Evolutionary conservation across 1,139 yeast species (phyloP), one percentile per base, ranked within the genome.

Genomic region (Pichia sp.): DNA sequence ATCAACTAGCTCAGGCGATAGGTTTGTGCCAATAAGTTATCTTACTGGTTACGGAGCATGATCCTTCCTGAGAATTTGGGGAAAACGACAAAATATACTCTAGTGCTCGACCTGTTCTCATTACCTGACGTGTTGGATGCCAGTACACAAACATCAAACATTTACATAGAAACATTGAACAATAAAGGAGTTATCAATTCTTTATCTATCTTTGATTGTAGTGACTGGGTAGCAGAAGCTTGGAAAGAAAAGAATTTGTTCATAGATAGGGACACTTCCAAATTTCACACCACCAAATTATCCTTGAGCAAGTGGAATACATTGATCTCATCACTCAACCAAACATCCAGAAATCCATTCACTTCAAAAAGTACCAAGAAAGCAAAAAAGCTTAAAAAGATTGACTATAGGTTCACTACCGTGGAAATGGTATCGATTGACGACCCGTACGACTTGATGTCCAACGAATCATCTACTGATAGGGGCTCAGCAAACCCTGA

Each of bases 331-430:
- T 25, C 27, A 30, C 21, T 15, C 17, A 11, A 17, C 24, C 13
- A 36, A 31, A 34, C 22, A 9, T 16, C 13, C 4, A 26, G 6
- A 12, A 12, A 15, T 12, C 12, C 29, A 26, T 6, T 8, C 4
- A 8, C 12, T 2, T n/a, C n/a, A n/a, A 3, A 13, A 7, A 7
- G 20, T 9, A 22, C 17, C 6, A 22, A 32, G 9, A 29, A 26
- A 26, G 33, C 11, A 4, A 19, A 21, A 20, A 16, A 10, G 1
- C 9, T 9, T 8, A 24, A 20, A 25, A 13, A 20, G 5, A 13
- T 44, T 12, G 66, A 62, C 41, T 60, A 61, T 35, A 41, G 67
- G 31, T 51, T 51, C 29, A 50, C 66, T 0, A 38, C 50, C 24
- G 49, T 65, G 18, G 58, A 57, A 27, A 42, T 62, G 19, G 48